Base-by-base conservation (phyloP, 768 basidiomycete species). In the Suillus alpinus region DNA sequence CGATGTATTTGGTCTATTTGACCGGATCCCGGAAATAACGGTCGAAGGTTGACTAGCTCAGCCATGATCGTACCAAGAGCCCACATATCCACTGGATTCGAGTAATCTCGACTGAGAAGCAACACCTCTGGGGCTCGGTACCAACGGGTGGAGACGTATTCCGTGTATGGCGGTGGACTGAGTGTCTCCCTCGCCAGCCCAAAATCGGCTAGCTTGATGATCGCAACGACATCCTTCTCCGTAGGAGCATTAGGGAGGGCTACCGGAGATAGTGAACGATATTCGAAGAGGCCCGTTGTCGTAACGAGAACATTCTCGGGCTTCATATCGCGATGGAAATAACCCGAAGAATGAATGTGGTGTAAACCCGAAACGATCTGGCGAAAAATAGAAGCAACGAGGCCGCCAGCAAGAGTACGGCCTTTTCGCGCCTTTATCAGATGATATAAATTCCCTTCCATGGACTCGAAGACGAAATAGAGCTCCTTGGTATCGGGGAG, bases 301-400 rank as follows among this genome's bases (percentile, higher is more conserved):
- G 97, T 98, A 67, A 99, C 97, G 56, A 99, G 86, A 8, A 98
- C 89, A 69, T 99, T 99, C 75, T 99, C 97, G 40, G 97, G 97
- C 76, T 99, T 99, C 94, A 99, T 97, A 74, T 99, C 97, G 53
- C 97, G 92, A 76, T 99, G 97, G 76, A 99, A 99, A 76, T 96
- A 99, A 39, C 96, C 97, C 34, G 88, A 81, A 14, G 80, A 73
- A 75, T 99, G 97, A 65, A 98, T 94, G 75, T 99, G 97, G 69
- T 94, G 81, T 39, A 99, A 84, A 41, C 97, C 97, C 16, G 85
- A 79, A 49, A 93, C 86, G 68, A 95, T 91, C 76, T 99, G 97
- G 60, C 84, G 87, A 73, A 97, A 98, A 67, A 98, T 94, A 68
- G 91, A 93, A 26, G 94, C 92, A 63, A 96, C 90, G 66, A 99